Evolutionary conservation across 2,329 filamentous ascomycete species (phyloP).

Genomic region (Trichophyton schoenleinii): DNA sequence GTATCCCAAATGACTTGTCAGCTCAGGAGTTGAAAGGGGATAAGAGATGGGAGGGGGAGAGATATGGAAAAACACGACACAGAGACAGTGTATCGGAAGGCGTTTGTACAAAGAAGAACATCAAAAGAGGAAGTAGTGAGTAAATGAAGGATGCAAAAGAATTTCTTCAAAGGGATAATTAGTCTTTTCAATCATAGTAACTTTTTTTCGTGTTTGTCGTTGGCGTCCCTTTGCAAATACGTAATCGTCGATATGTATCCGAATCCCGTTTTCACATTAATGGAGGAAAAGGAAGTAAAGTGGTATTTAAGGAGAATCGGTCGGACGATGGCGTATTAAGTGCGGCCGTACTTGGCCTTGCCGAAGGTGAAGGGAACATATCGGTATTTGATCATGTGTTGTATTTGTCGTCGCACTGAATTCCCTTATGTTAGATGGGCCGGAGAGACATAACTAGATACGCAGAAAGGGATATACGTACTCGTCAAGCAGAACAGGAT

Average conservation of each 20-base stretch:
- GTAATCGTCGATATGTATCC: not conserved
- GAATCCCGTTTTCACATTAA: not conserved
- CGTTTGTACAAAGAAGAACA: not conserved
- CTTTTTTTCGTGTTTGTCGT: not conserved
- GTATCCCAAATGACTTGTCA: not conserved
- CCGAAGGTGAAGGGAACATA: conserved; percentile 90
- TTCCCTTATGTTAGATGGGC: not conserved
- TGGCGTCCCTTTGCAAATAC: not conserved
- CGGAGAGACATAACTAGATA: not conserved
- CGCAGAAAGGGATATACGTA: conserved; percentile 36
- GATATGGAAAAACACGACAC: not conserved
- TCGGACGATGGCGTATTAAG: conserved; percentile 1
- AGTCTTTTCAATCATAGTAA: not conserved
- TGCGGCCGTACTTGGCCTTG: conserved; percentile 60
- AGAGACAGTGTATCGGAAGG: not conserved
- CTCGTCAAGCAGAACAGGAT: conserved; percentile 92
- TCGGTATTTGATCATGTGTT: conserved; percentile 99
- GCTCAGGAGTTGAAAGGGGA: not conserved
- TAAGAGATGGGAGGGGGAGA: not conserved
- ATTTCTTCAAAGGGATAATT: not conserved
- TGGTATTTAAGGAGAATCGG: not conserved
- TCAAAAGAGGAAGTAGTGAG: too few species aligned
- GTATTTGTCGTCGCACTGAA: conserved; percentile 95
- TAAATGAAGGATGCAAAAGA: not conserved
- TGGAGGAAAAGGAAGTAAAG: not conserved